phyloP scores from a whole-genome alignment of 768 basidiomycete species.

The Boletus rufocinnamomeus region DNA sequence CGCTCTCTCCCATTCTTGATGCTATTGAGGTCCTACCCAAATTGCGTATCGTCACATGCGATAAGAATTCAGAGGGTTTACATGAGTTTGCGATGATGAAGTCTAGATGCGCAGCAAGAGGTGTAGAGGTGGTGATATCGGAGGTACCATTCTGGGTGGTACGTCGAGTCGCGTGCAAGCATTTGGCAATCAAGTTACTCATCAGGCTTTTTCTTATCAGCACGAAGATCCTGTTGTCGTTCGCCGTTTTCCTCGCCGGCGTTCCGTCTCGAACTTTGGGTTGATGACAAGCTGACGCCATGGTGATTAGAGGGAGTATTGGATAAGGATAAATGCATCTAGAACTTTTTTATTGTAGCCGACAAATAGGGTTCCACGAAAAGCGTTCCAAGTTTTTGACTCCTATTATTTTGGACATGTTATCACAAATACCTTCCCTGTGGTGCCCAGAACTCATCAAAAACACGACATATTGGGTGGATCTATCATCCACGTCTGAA shows the following conservation, averaged over 20 bases:
- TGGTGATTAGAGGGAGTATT: conserved; percentile 9
- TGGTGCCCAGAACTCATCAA: neutral
- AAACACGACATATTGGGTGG: neutral
- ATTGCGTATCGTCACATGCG: conserved; percentile 41
- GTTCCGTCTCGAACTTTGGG: conserved; percentile 39
- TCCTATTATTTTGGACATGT: neutral
- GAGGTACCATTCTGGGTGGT: conserved; percentile 39
- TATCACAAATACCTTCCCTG: no score
- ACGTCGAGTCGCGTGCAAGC: conserved; percentile 16
- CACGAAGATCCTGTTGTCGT: conserved; percentile 40
- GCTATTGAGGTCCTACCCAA: conserved; percentile 37
- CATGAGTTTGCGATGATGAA: conserved; percentile 28
- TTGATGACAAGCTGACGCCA: conserved; percentile 29
- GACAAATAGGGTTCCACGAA: neutral
- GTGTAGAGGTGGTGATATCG: conserved; percentile 31
- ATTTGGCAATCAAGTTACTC: neutral
- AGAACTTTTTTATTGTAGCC: neutral
- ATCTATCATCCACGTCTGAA: neutral
- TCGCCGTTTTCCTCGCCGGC: conserved; percentile 37
- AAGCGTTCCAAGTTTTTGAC: no score
- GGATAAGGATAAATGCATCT: conserved; percentile 1
- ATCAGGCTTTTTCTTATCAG: conserved; percentile 21
- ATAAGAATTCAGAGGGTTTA: conserved; percentile 24
- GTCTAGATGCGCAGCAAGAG: conserved; percentile 32
- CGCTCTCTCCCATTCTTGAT: conserved; percentile 33